Conservation (phyloP, 129 eudicot genomes). For the Smallanthus sonchifolius region DNA sequence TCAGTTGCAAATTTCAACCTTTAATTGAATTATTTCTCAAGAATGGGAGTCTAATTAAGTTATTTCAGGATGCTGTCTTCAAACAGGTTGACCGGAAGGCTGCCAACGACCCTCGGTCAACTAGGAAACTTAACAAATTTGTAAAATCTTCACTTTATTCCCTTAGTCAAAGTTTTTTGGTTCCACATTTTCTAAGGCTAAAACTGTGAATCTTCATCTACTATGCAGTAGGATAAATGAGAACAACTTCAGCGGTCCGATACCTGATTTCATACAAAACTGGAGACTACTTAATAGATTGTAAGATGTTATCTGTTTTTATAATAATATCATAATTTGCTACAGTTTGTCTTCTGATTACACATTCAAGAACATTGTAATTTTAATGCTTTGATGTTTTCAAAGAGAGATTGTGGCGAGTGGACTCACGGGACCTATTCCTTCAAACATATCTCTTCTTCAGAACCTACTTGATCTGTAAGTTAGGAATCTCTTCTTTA, state of each 20-base stretch:
- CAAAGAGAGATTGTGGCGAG: slow-evolving; percentile 78
- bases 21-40: not conserved
- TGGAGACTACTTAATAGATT: slow-evolving; percentile 66
- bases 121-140: slow-evolving; percentile 58
- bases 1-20: not conserved
- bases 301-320: slow-evolving; percentile 41
- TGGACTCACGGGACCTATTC: slow-evolving; percentile 91
- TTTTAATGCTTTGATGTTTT: slow-evolving; percentile 14
- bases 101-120: slow-evolving; percentile 59
- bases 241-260: slow-evolving; percentile 65
- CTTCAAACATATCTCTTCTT: slow-evolving; percentile 55
- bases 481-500: slow-evolving; percentile 29
- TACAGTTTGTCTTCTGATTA: not conserved
- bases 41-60: not conserved
- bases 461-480: slow-evolving; percentile 54
- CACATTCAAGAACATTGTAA: not conserved
- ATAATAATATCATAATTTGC: not conserved
- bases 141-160: slow-evolving; percentile 35
- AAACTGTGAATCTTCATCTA: not conserved
- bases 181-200: not conserved
- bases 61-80: slow-evolving; percentile 72
- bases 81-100: slow-evolving; percentile 57
- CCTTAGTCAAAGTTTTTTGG: not conserved
- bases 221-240: slow-evolving; percentile 78
- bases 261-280: slow-evolving; percentile 70